Conservation (phyloP, 352 stramenopile species). For the Globisporangium carolinianum region DNA sequence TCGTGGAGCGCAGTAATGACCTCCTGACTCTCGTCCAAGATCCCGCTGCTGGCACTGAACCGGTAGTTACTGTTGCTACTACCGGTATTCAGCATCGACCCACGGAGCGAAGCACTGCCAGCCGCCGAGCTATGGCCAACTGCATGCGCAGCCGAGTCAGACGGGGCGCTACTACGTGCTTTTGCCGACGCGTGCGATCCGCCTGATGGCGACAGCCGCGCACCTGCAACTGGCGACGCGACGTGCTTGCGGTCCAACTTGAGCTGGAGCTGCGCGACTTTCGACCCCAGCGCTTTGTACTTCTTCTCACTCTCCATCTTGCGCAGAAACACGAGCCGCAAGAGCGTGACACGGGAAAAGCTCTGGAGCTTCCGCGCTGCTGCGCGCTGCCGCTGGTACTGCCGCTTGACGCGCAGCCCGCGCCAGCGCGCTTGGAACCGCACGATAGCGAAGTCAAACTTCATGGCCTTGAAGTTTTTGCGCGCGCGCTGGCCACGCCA, state of each 20-base stretch:
- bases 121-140: too few relatives aligned
- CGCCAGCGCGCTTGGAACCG: conserved; percentile 69
- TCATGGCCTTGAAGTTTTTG: conserved; percentile 59
- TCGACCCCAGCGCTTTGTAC: conserved; percentile 63
- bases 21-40: conserved; percentile 81
- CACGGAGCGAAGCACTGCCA: conserved; percentile 18
- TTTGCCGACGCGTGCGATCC: conserved; percentile 14
- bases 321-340: conserved; percentile 65
- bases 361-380: conserved; percentile 56
- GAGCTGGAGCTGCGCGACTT: conserved; percentile 60
- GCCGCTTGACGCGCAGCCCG: conserved; percentile 38
- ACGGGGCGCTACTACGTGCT: too few relatives aligned
- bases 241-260: conserved; percentile 65
- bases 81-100: conserved; percentile 37
- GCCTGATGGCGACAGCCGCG: conserved; percentile 37
- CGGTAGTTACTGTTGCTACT: conserved; percentile 19
- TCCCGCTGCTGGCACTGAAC: conserved; percentile 61
- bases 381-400: conserved; percentile 42
- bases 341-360: conserved; percentile 72
- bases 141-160: too few relatives aligned
- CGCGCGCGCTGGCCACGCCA: conserved; percentile 50
- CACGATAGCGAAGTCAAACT: conserved; percentile 73
- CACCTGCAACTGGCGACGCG: conserved; percentile 6
- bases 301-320: conserved; percentile 83
- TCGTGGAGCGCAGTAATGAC: conserved; percentile 82